These are phyloP conservation scores for Saccharomycopsis javanensis DNA, from an alignment of 805 yeast genomes.

Conservation along the genomic window DNA sequence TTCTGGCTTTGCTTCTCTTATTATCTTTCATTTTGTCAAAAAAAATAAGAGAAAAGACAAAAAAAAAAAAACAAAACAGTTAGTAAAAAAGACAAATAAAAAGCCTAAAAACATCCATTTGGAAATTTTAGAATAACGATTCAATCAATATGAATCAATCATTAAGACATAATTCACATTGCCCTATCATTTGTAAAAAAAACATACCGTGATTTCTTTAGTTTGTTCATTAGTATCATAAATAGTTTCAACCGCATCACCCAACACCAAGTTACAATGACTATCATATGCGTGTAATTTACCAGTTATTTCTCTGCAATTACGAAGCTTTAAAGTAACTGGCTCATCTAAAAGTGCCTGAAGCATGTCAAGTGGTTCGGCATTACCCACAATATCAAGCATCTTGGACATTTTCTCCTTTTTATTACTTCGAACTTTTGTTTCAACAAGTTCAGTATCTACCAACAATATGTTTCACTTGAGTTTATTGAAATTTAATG, in stretches of 20 bases:
- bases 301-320: conserved; percentile 88
- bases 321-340: conserved; percentile 83
- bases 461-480: too few species aligned
- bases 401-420: conserved; percentile 13
- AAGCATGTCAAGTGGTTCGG: conserved; percentile 87
- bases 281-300: conserved; percentile 88
- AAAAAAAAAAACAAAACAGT: neutral
- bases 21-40: neutral
- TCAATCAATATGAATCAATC: neutral
- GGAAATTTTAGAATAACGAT: too few species aligned
- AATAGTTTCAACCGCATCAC: conserved; percentile 84
- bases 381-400: conserved; percentile 17
- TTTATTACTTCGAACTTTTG: neutral
- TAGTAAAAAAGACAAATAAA: neutral
- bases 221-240: conserved; percentile 46
- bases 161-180: neutral
- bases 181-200: neutral
- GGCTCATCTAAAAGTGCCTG: conserved; percentile 79
- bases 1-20: neutral
- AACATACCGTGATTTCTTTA: conserved; percentile 26
- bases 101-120: conserved; percentile 15
- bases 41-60: neutral
- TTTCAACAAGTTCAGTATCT: neutral
- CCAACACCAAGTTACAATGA: conserved; percentile 90
- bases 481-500: too few species aligned